Base-by-base conservation (phyloP, 352 stramenopile genomes). In the Phytopythium litorale region DNA sequence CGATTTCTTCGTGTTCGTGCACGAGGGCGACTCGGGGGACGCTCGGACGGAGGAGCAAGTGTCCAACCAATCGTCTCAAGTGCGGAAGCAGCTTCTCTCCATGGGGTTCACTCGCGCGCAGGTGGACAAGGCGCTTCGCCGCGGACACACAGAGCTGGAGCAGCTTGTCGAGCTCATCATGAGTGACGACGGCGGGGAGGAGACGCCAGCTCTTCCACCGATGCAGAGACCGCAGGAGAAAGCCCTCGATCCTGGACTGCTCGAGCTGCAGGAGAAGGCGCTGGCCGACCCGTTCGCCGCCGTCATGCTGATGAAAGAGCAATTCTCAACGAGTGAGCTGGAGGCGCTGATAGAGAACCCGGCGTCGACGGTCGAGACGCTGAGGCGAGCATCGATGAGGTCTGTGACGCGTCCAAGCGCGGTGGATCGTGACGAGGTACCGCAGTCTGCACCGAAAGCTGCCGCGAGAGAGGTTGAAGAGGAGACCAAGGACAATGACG, bases 1-100 rank as follows among this genome's bases (percentile, higher is more conserved):
- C 13, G 82, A 91, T 37, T 89, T 91, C 63, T 83, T 91, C 56
- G 79, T 91, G 35, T 77, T 91, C 59, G 72, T 76, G 43, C 54
- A 72, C n/a, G 76, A 85, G 60, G 4, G 25, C 45, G 56, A 52
- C 57, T 16, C 49, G 59, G n/a, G 63, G 35, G 52, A 28, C 19
- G 38, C 42, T 66, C 38, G 52, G 50, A 28, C 21, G 23, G 56
- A 68, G 53, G 12, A 71, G 35, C 16, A 33, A 72, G 18, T 18
- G 63, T n/a, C 13, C 45, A 21, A 51, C 8, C 11, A 15, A 16
- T 16, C 35, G 1, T 5, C n/a, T 8, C n/a, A 8, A 30, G 21
- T 19, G 32, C 62, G 35, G 28, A 48, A 60, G 65, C 81, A 88
- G 63, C 63, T 89, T n/a, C 59, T 84, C 37, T 77, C 78, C n/a